Evolutionary conservation across 164 flowering plant genomes (phyloP), one percentile per base, ranked within the genome.

Genomic region (Stephania japonica): DNA sequence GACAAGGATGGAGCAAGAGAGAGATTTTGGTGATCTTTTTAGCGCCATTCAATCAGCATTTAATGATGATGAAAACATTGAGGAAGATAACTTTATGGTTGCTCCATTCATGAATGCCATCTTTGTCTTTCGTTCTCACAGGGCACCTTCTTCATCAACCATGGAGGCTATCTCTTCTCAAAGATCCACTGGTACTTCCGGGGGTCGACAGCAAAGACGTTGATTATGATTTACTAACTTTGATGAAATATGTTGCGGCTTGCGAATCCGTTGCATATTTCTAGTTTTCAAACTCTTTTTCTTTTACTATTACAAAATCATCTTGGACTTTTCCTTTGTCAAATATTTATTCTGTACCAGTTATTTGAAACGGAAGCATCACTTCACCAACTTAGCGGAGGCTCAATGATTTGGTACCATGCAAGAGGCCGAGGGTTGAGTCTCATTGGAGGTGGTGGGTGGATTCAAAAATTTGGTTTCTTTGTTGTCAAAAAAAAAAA

Each of bases 1-100:
- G 98, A 86, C 91, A 78, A 82, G 89, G 77, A 43, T 93, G 79
- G 98, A 95, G 78, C 79, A 90, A n/a, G 91, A 93, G 76, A 86
- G 94, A 73, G 98, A 93, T 76, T 75, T 90, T 5, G 94, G 91
- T 3, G 98, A 95, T 80, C 80, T 93, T 76, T 80, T 95, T 9
- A 95, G 97, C 81, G 88, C 99, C 4, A 83, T 94, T 16, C 90
- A 85, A 63, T 88, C 95, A 13, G 82, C 93, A 5, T 73, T 90
- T 61, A n/a, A n/a, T n/a, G 86, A 83, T 21, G 95, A 86, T 18
- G 92, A 87, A 23, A 78, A 78, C 63, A 77, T 19, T 9, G 67
- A 38, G 63, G 71, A 69, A 6, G 11, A 80, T 67, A 62, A 74
- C 67, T 66, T 85, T 49, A 86, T 3, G 56, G 81, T 4, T 85